Evolutionary conservation across 441 rosid genomes (phyloP), one percentile per base, ranked within the genome.

Genomic region (Flueggea neowawraea): DNA sequence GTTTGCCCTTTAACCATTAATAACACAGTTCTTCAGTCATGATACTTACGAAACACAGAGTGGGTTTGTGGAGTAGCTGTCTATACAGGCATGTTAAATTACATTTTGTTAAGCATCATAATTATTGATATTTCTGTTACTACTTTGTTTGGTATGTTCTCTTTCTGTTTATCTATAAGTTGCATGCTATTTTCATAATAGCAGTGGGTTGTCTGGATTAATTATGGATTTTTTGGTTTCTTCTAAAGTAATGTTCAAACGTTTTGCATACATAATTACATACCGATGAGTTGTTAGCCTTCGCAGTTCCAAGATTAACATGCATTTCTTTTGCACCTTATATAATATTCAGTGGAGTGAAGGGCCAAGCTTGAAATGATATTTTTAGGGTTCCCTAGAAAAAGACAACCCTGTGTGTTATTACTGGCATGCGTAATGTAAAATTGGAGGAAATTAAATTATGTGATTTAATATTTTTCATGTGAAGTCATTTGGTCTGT

Each of bases 21-120:
- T 75, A 95, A 91, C 75, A 90, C 98, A 44, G 69, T 95, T 77
- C 99, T 95, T 66, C 99, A 95, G 74, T 86, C 99, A 57, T 95
- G 99, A 79, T 95, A 90, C 82, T 79, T 95, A 77, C 78, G 98
- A 65, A 95, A 95, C 75, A 91, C 98, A 14, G 99, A 95, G 69
- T 91, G 99, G 99, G 98, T 86, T 60, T 95, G 99, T 81, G 99
- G 99, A 72, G 98, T 90, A 68, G 96, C 98, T 76, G 81, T 90
- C 61, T 90, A 95, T 60, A 91, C 99, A 69, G 99, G 99, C 80
- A 82, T 61, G 80, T 60, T 72, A 55, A n/a, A 54, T 6, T 17
- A 54, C 22, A 31, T 54, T 54, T 54, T 22, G 12, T 54, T 16
- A 6, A 28, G 31, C 13, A 15, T 54, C 36, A 17, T 11, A 22